Percentiles rank a stretch among this genome's conserved stretches.
Evolutionary conservation across 768 basidiomycete genomes (phyloP).

Genomic region (Mycena latifolia): DNA sequence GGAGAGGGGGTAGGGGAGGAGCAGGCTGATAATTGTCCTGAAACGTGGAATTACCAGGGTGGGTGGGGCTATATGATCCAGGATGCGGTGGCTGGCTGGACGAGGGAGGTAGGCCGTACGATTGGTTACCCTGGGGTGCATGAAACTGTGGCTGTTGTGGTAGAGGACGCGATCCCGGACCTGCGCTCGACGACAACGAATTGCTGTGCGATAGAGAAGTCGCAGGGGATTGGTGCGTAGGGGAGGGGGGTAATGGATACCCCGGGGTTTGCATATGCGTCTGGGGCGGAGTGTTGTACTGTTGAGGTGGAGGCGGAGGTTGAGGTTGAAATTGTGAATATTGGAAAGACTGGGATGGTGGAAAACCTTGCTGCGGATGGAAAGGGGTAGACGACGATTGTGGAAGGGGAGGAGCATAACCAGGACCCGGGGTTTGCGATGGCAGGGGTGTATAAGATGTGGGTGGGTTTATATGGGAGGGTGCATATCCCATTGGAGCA

Average conservation of each 20-base stretch:
- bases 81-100: slow-evolving; percentile 39
- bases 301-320: slow-evolving; percentile 53
- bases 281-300: slow-evolving; percentile 49
- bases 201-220: slow-evolving; percentile 47
- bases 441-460: slow-evolving; percentile 43
- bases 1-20: slow-evolving; percentile 51
- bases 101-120: slow-evolving; percentile 47
- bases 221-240: slow-evolving; percentile 48
- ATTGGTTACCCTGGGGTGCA: slow-evolving; percentile 43
- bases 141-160: slow-evolving; percentile 61
- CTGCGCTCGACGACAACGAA: slow-evolving; percentile 43
- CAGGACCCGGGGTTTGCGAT: slow-evolving; percentile 45
- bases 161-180: slow-evolving; percentile 56
- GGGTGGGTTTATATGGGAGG: slow-evolving; percentile 51
- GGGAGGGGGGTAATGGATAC: slow-evolving; percentile 49
- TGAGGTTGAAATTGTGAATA: slow-evolving; percentile 52
- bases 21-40: slow-evolving; percentile 45
- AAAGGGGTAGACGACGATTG: slow-evolving; percentile 50
- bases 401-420: slow-evolving; percentile 36
- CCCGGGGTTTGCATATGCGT: slow-evolving; percentile 45
- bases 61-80: slow-evolving; percentile 42
- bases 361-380: slow-evolving; percentile 54
- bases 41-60: slow-evolving; percentile 33
- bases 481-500: slow-evolving; percentile 46
- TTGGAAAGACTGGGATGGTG: slow-evolving; percentile 47